phyloP scores from a whole-genome alignment of 208 protist genomes.

The Acanthamoeba polyphaga region DNA sequence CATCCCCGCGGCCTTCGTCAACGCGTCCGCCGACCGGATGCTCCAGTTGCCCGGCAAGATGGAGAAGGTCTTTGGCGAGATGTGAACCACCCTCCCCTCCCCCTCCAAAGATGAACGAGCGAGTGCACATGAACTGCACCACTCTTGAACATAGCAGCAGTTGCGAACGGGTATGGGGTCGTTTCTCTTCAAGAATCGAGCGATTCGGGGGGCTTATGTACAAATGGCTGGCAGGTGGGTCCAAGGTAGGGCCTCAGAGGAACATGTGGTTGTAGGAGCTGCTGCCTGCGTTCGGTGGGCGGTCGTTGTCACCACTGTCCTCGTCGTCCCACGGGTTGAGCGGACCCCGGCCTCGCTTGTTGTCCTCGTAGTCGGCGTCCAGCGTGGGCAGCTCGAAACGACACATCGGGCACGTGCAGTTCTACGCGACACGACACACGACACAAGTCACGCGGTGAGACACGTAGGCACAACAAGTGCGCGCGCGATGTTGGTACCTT shows the following conservation, averaged over 20 bases:
- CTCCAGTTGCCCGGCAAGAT: neutral
- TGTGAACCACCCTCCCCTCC: neutral
- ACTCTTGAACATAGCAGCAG: no score
- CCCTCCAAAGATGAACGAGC: neutral
- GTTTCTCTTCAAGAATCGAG: no score
- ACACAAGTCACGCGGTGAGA: neutral
- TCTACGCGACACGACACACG: neutral
- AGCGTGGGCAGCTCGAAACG: constrained; percentile 39
- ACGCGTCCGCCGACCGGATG: neutral
- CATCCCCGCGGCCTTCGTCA: neutral
- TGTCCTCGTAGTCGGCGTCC: constrained; percentile 34
- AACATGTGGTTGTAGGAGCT: constrained; percentile 32
- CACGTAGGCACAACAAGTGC: no score
- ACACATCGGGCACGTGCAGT: constrained; percentile 38
- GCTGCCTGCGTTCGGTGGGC: neutral
- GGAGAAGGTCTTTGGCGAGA: neutral
- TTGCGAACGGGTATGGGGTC: no score
- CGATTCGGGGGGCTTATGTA: neutral
- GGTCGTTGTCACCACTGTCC: neutral
- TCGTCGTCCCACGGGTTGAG: constrained; percentile 35
- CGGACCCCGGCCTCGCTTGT: constrained; percentile 13
- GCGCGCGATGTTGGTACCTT: neutral
- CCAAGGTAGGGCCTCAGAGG: neutral
- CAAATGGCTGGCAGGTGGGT: neutral
- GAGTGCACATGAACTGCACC: no score